Evolutionary conservation across 371 early-diverging fungal species (phyloP).

Genomic region (Circinella minor): DNA sequence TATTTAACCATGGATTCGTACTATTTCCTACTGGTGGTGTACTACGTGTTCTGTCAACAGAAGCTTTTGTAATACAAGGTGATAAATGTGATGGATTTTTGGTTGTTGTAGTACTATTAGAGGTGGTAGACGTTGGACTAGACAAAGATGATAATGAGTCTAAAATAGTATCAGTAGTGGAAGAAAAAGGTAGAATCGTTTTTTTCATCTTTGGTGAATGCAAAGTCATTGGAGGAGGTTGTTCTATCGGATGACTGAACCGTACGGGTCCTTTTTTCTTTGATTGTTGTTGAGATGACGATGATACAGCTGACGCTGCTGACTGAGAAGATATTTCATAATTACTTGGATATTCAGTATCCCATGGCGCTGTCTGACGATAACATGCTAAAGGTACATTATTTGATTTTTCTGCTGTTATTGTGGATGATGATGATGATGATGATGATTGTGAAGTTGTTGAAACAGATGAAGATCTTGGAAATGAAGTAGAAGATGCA

Average conservation of each 20-base stretch:
- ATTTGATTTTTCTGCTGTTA: not conserved
- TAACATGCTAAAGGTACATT: not conserved
- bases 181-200: not conserved
- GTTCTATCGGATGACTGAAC: constrained; percentile 2
- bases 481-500: too few species aligned
- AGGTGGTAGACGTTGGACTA: too few species aligned
- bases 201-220: not conserved
- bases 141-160: too few species aligned
- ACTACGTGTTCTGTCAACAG: not conserved
- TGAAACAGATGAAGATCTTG: too few species aligned
- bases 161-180: not conserved
- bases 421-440: not conserved
- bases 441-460: too few species aligned
- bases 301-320: not conserved
- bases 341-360: not conserved
- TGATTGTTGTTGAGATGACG: not conserved
- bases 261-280: constrained; percentile 1
- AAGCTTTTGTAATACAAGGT: too few species aligned
- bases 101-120: constrained; percentile 8
- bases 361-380: constrained; percentile 4
- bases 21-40: not conserved
- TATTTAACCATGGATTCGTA: constrained; percentile 7
- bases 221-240: not conserved
- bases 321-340: not conserved
- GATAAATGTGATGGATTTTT: too few species aligned